phyloP scores from a whole-genome alignment of 441 rosid genomes.

The Pelargonium australe region DNA sequence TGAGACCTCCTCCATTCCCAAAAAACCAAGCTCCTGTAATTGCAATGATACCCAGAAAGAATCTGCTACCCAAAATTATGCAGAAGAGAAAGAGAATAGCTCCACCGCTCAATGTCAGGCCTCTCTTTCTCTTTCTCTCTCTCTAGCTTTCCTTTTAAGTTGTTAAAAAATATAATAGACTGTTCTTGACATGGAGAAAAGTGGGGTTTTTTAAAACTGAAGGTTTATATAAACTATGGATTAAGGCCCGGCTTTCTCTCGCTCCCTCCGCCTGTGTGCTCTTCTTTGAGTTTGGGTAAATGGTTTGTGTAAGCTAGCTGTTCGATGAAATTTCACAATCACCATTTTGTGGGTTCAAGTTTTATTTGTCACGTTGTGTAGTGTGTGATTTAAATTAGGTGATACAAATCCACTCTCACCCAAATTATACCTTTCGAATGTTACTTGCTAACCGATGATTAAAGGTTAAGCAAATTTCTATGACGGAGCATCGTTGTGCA shows the following conservation, averaged over 20 bases:
- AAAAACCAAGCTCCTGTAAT: background rate
- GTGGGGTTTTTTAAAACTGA: background rate
- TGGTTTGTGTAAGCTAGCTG: background rate
- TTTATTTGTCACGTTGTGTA: background rate
- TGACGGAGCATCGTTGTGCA: too few species aligned
- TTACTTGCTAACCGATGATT: too few species aligned
- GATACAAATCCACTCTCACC: too few species aligned
- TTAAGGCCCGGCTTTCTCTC: background rate
- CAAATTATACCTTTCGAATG: too few species aligned
- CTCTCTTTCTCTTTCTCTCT: background rate
- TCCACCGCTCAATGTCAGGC: background rate
- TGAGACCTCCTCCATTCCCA: slow-evolving; percentile 6
- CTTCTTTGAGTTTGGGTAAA: background rate
- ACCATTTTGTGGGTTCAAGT: background rate
- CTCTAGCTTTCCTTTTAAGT: background rate
- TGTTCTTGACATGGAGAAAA: slow-evolving; percentile 1
- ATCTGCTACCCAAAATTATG: background rate
- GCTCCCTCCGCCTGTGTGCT: background rate
- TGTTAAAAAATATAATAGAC: background rate
- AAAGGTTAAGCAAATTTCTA: too few species aligned
- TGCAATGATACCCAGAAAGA: background rate
- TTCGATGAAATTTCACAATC: slow-evolving; percentile 6
- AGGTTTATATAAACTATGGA: background rate
- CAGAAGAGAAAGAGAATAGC: background rate
- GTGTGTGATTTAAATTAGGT: background rate